Percentiles rank a stretch among this genome's conserved stretches.
These are phyloP conservation scores for Sugiyamaella xylanicola DNA, from an alignment of 1,139 yeast genomes.

Conservation along the genomic window DNA sequence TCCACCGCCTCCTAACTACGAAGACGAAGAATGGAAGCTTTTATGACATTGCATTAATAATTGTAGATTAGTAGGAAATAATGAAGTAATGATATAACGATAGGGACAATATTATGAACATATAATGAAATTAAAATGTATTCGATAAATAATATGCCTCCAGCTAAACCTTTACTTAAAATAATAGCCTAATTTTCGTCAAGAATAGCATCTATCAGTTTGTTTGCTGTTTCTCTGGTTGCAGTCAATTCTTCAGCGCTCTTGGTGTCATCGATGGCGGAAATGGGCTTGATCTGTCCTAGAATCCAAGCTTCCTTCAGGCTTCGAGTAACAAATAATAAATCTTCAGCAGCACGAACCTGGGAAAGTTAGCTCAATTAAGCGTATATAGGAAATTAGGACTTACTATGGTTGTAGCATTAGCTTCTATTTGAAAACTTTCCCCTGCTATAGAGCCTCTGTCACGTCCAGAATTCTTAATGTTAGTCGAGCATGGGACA, in stretches of 20 bases:
- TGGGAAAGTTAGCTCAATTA: conserved; percentile 7
- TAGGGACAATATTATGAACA: background rate
- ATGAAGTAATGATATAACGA: conserved; percentile 7
- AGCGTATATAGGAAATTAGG: conserved; percentile 9
- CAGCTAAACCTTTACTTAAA: too few species aligned
- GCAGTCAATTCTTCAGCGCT: conserved; percentile 22
- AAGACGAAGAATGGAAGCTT: background rate
- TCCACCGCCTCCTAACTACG: conserved; percentile 3
- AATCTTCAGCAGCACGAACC: conserved; percentile 46
- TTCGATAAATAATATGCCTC: background rate
- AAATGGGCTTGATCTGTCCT: conserved; percentile 43
- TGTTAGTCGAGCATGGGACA: too few species aligned
- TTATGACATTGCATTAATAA: background rate
- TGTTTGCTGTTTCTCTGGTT: conserved; percentile 27
- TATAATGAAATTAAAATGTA: background rate
- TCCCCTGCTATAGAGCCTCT: conserved; percentile 40
- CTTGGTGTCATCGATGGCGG: conserved; percentile 26
- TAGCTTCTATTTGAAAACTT: conserved; percentile 41
- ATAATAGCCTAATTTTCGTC: conserved; percentile 19
- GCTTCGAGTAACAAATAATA: conserved; percentile 44
- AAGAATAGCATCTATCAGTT: conserved; percentile 34
- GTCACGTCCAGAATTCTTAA: conserved; percentile 40
- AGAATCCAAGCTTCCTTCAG: conserved; percentile 48
- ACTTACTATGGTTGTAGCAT: conserved; percentile 37
- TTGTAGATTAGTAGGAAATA: background rate